Conservation (phyloP, 805 yeast species). For the Metschnikowia cubensis region DNA sequence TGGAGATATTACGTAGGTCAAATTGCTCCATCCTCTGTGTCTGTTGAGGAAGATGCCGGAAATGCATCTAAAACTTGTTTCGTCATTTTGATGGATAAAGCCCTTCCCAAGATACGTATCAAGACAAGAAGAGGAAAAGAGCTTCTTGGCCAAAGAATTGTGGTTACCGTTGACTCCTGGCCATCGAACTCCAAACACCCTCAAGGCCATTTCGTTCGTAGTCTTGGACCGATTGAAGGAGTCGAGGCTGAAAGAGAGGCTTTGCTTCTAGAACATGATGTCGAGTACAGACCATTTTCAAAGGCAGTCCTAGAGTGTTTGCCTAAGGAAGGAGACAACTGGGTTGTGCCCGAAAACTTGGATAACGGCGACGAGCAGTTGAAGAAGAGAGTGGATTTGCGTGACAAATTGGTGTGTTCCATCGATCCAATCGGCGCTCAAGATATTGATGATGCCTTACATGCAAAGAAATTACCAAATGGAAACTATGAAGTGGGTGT, state of each 20-base stretch:
- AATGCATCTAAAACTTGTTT: slow-evolving; percentile 75
- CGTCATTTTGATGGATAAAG: slow-evolving; percentile 83
- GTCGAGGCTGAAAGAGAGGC: slow-evolving; percentile 97
- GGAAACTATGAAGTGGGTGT: slow-evolving; percentile 98
- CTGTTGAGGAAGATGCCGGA: slow-evolving; percentile 46
- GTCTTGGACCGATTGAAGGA: slow-evolving; percentile 85
- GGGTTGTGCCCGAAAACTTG: slow-evolving; percentile 77
- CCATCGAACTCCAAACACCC: slow-evolving; percentile 79
- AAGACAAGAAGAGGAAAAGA: slow-evolving; percentile 83
- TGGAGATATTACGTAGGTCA: slow-evolving; percentile 98
- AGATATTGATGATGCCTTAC: slow-evolving; percentile 97
- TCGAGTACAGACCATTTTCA: slow-evolving; percentile 93
- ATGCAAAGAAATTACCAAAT: slow-evolving; percentile 77
- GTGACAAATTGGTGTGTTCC: slow-evolving; percentile 87
- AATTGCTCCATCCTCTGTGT: slow-evolving; percentile 70
- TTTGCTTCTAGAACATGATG: slow-evolving; percentile 86
- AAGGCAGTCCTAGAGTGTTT: slow-evolving; percentile 87
- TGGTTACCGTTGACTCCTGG: slow-evolving; percentile 93
- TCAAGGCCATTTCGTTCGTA: slow-evolving; percentile 89
- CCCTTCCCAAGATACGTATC: slow-evolving; percentile 82
- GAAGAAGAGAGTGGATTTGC: slow-evolving; percentile 71
- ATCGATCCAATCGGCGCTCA: slow-evolving; percentile 98
- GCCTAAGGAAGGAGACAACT: slow-evolving; percentile 88
- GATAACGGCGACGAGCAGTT: slow-evolving; percentile 49
- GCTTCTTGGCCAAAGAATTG: slow-evolving; percentile 83